Percentiles rank a stretch among this genome's conserved stretches.
Conservation (phyloP, 2,329 filamentous ascomycete species). For the Talaromyces sp. region DNA sequence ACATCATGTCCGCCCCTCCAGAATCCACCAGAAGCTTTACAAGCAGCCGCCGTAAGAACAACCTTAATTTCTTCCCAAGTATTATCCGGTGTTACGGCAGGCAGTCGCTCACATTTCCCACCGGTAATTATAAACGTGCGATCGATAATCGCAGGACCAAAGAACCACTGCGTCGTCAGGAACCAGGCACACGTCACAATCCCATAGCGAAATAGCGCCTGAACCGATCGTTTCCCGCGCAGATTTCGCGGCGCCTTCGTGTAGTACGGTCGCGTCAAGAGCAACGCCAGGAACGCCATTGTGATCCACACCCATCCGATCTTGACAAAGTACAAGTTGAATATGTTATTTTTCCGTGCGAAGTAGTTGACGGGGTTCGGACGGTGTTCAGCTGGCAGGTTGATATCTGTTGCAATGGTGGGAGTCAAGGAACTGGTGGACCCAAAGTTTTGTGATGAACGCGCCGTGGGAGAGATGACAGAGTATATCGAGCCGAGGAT, state of each 20-base stretch:
- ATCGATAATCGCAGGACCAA: constrained; percentile 85
- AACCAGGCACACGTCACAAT: constrained; percentile 75
- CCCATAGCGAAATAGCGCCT: constrained; percentile 63
- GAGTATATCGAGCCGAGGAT: constrained; percentile 77
- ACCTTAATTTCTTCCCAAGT: constrained; percentile 39
- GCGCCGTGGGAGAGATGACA: constrained; percentile 66
- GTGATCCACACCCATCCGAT: constrained; percentile 91
- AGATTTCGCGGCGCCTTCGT: constrained; percentile 41
- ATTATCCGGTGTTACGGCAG: background rate
- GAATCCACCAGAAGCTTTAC: constrained; percentile 71
- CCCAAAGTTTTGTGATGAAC: constrained; percentile 22
- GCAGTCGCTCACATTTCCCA: constrained; percentile 65
- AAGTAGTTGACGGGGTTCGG: constrained; percentile 61
- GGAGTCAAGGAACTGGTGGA: constrained; percentile 9
- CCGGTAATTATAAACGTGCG: constrained; percentile 84
- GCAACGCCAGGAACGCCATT: constrained; percentile 64
- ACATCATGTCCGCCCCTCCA: constrained; percentile 98
- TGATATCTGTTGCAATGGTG: constrained; percentile 2
- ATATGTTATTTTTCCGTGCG: constrained; percentile 84
- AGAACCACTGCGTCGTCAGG: constrained; percentile 92
- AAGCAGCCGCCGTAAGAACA: constrained; percentile 69
- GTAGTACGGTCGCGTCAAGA: constrained; percentile 60
- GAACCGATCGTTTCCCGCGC: constrained; percentile 45
- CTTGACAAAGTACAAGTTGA: constrained; percentile 94
- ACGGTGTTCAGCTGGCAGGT: constrained; percentile 6